phyloP scores from a whole-genome alignment of 768 basidiomycete species.

The Inosperma sp. region DNA sequence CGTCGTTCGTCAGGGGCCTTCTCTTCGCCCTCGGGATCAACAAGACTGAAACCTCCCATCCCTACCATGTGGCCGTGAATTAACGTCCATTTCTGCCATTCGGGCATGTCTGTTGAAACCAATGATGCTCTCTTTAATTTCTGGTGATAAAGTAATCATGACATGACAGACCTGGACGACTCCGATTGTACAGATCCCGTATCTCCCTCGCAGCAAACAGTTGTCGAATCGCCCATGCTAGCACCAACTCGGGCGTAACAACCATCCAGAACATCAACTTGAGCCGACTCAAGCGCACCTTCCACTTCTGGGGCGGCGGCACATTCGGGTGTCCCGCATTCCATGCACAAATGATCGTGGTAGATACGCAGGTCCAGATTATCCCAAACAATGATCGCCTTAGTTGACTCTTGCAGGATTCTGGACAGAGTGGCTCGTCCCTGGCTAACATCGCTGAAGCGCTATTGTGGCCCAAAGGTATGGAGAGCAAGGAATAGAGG shows the following conservation, averaged over 20 bases:
- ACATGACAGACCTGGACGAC: background rate
- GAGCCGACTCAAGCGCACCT: background rate
- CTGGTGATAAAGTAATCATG: background rate
- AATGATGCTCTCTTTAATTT: too few relatives aligned
- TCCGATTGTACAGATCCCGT: background rate
- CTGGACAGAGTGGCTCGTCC: too few relatives aligned
- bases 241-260: constrained; percentile 5
- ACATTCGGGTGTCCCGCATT: constrained; percentile 6
- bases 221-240: constrained; percentile 7
- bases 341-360: constrained; percentile 6
- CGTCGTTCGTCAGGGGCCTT: background rate
- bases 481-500: too few relatives aligned
- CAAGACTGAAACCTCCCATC: constrained; percentile 13
- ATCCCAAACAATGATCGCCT: background rate
- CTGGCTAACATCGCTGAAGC: too few relatives aligned
- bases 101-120: background rate
- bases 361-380: constrained; percentile 7
- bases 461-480: too few relatives aligned
- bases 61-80: constrained; percentile 10
- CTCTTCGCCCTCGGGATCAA: background rate
- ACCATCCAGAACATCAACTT: constrained; percentile 7
- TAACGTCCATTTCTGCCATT: constrained; percentile 4
- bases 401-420: too few relatives aligned
- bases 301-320: background rate
- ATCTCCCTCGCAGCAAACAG: constrained; percentile 2